Evolutionary conservation across 257 asterid species (phyloP), one percentile per base, ranked within the genome.

Genomic region (Oldenlandia corymbosa): DNA sequence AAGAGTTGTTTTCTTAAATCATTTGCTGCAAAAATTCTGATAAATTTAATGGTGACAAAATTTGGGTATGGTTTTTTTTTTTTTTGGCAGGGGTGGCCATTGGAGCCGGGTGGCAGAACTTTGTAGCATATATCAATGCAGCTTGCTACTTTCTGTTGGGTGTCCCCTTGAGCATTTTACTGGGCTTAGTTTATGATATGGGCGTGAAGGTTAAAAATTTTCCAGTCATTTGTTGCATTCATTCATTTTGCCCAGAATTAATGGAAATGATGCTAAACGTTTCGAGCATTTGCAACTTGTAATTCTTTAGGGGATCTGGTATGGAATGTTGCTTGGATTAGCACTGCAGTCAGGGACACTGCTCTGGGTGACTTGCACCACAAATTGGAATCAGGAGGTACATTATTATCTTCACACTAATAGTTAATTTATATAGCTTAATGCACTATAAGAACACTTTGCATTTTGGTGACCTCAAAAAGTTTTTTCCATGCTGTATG

Each of bases 41-140:
- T n/a, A n/a, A n/a, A n/a, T n/a, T n/a, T n/a, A n/a, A n/a, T n/a
- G n/a, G n/a, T n/a, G n/a, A n/a, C n/a, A n/a, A n/a, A n/a, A n/a
- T n/a, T 21, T 7, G 8, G 11, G 7, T 9, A 24, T 50, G 27
- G 11, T 23, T 8, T 23, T 7, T 9, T 2, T 51, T 13, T 5
- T 34, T 23, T 70, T n/a, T n/a, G n/a, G 70, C 67, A 87, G 95
- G 95, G n/a, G 95, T 83, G 69, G 93, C 95, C 2, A 76, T 81
- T 64, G 95, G 95, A 63, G 93, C 87, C 5, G 95, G 95, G 49
- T 87, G 95, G 95, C 95, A 87, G 78, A 82, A 83, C 8, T 49
- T 79, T 51, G 84, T 85, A 5, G 91, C 94, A 0, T 79, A 72
- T 21, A 80, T 87, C 18, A 87, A 87, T 43, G 48, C 78, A 5